Evolutionary conservation across 2,329 filamentous ascomycete species (phyloP).

Genomic region (Botrytis aclada): DNA sequence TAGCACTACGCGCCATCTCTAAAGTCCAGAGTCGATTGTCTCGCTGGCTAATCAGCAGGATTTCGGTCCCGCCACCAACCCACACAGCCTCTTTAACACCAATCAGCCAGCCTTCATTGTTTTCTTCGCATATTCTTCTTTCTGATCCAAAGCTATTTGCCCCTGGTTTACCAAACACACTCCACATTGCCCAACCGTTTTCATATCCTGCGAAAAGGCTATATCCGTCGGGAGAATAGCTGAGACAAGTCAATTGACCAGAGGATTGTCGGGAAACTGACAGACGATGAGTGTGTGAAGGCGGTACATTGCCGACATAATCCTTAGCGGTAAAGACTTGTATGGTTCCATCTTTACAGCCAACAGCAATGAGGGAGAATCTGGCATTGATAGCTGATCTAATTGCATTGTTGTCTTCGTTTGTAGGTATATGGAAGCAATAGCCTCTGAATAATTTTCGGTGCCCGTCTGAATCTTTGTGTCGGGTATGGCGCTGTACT

Average conservation of each 20-base stretch:
- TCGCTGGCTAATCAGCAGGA: conserved; percentile 67
- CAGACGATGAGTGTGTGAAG: conserved; percentile 73
- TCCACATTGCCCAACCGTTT: conserved; percentile 93
- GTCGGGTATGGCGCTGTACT: conserved; percentile 66
- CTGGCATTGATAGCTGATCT: conserved; percentile 86
- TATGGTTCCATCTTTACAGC: conserved; percentile 74
- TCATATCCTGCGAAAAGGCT: conserved; percentile 93
- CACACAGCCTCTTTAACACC: conserved; percentile 77
- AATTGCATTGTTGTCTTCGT: conserved; percentile 58
- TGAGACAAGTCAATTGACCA: conserved; percentile 70
- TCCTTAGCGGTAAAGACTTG: conserved; percentile 91
- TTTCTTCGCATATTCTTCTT: conserved; percentile 57
- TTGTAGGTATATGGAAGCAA: conserved; percentile 77
- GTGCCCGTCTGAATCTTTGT: conserved; percentile 44
- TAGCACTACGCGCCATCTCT: conserved; percentile 91
- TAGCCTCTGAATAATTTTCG: conserved; percentile 78
- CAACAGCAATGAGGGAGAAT: conserved; percentile 89
- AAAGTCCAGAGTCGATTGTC: conserved; percentile 81
- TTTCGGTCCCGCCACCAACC: conserved; percentile 83
- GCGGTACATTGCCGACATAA: conserved; percentile 86
- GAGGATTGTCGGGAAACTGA: conserved; percentile 65
- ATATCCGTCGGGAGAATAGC: conserved; percentile 93
- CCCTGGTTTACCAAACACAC: conserved; percentile 89
- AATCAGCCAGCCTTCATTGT: conserved; percentile 80
- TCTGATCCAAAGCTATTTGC: conserved; percentile 80